These are phyloP conservation scores for Paecilomyces dactylethromorphus DNA, from an alignment of 2,329 filamentous ascomycete genomes.

Conservation along the genomic window DNA sequence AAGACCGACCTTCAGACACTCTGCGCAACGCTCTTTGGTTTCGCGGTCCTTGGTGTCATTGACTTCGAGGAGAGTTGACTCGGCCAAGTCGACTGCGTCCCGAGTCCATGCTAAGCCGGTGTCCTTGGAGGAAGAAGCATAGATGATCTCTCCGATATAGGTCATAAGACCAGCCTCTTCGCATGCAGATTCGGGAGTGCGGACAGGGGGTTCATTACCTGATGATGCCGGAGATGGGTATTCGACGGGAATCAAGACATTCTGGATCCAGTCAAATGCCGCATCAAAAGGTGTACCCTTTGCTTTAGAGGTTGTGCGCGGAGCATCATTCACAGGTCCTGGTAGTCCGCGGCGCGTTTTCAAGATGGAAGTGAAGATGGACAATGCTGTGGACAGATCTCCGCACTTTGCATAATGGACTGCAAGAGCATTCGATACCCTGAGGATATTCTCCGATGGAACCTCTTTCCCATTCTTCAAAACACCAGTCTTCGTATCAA, in stretches of 20 bases:
- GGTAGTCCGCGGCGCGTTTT: constrained; percentile 62
- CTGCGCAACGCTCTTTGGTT: constrained; percentile 58
- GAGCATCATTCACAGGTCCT: constrained; percentile 23
- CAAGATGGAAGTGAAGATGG: constrained; percentile 78
- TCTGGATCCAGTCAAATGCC: constrained; percentile 33
- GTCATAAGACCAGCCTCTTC: constrained; percentile 81
- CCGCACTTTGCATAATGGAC: constrained; percentile 67
- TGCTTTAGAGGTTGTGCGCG: background rate
- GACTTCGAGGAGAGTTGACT: constrained; percentile 49
- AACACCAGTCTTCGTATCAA: constrained; percentile 58
- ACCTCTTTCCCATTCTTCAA: constrained; percentile 49
- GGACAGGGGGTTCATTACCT: constrained; percentile 61
- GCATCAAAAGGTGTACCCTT: constrained; percentile 20
- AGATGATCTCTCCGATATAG: constrained; percentile 92
- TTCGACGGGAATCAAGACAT: constrained; percentile 45
- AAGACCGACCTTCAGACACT: constrained; percentile 71
- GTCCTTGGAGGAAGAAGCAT: constrained; percentile 57
- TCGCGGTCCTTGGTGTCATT: constrained; percentile 20
- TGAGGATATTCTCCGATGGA: constrained; percentile 68
- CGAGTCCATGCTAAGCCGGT: constrained; percentile 84
- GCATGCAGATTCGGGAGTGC: constrained; percentile 61
- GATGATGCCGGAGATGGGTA: constrained; percentile 67
- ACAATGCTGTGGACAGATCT: constrained; percentile 63
- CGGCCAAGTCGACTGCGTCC: constrained; percentile 75
- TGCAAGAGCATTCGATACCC: constrained; percentile 68